Evolutionary conservation across 768 basidiomycete species (phyloP).

Genomic region (Suillus subaureus): DNA sequence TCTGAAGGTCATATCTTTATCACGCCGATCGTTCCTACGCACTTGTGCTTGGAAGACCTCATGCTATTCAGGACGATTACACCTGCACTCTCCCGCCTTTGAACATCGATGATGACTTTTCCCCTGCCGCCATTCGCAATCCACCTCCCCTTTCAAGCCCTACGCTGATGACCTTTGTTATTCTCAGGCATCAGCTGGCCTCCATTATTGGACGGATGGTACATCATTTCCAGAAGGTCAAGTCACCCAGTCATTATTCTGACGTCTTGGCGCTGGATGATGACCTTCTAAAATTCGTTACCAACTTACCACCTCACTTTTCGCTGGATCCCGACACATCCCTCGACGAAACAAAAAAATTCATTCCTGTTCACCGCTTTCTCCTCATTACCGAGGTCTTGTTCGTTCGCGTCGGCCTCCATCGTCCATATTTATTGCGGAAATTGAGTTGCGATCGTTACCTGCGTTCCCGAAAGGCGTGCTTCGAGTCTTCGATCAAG

Average conservation of each 20-base stretch:
- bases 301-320: conserved; percentile 78
- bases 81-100: conserved; percentile 79
- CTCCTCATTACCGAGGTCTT: conserved; percentile 88
- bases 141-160: conserved; percentile 66
- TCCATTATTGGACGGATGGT: conserved; percentile 88
- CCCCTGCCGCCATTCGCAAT: conserved; percentile 45
- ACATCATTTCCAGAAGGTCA: conserved; percentile 90
- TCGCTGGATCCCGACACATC: conserved; percentile 75
- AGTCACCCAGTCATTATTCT: conserved; percentile 74
- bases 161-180: conserved; percentile 85
- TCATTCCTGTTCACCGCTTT: conserved; percentile 83
- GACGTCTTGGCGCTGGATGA: conserved; percentile 85
- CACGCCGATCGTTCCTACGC: conserved; percentile 94
- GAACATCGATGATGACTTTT: conserved; percentile 68
- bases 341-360: conserved; percentile 65
- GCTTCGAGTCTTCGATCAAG: conserved; percentile 88
- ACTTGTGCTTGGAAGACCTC: conserved; percentile 86
- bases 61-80: conserved; percentile 87
- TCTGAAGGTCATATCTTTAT: conserved; percentile 79
- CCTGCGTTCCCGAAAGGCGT: conserved; percentile 77
- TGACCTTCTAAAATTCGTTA: conserved; percentile 77
- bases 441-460: conserved; percentile 77
- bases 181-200: conserved; percentile 81
- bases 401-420: conserved; percentile 81
- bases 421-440: conserved; percentile 87